Evolutionary conservation across 1,139 yeast species (phyloP).

Genomic region (Scheffersomyces segobiensis): DNA sequence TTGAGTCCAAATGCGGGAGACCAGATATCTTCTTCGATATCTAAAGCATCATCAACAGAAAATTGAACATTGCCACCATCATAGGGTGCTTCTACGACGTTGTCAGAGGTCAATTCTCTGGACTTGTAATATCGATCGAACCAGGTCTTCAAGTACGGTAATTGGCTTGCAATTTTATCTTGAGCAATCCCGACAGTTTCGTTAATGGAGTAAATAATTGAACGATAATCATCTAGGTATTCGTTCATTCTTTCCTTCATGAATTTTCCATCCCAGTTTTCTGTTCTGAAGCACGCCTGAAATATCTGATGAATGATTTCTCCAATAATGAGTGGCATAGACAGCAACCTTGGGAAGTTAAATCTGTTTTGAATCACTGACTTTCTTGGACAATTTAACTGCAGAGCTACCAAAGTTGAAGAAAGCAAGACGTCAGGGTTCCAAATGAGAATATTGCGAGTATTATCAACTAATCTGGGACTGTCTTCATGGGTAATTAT

Average conservation of each 20-base stretch:
- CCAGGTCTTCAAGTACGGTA: constrained; percentile 68
- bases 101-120: constrained; percentile 16
- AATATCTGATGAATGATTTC: constrained; percentile 76
- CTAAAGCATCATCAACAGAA: constrained; percentile 66
- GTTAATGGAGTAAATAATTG: constrained; percentile 61
- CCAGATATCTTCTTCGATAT: constrained; percentile 89
- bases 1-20: constrained; percentile 90
- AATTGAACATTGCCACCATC: constrained; percentile 34
- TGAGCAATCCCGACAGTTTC: constrained; percentile 49
- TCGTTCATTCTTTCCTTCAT: constrained; percentile 47
- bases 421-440: constrained; percentile 83
- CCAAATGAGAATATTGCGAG: constrained; percentile 65
- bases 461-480: constrained; percentile 52
- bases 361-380: constrained; percentile 62
- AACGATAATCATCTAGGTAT: constrained; percentile 41
- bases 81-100: constrained; percentile 40
- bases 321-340: constrained; percentile 70
- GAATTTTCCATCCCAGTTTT: constrained; percentile 41
- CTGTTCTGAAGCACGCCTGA: constrained; percentile 60
- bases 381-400: constrained; percentile 70
- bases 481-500: constrained; percentile 44
- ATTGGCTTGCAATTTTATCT: constrained; percentile 48
- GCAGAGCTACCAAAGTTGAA: constrained; percentile 80
- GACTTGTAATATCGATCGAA: constrained; percentile 45
- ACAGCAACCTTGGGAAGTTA: constrained; percentile 54